Evolutionary conservation across 164 flowering plant species (phyloP).

Genomic region (Echeveria elegans): DNA sequence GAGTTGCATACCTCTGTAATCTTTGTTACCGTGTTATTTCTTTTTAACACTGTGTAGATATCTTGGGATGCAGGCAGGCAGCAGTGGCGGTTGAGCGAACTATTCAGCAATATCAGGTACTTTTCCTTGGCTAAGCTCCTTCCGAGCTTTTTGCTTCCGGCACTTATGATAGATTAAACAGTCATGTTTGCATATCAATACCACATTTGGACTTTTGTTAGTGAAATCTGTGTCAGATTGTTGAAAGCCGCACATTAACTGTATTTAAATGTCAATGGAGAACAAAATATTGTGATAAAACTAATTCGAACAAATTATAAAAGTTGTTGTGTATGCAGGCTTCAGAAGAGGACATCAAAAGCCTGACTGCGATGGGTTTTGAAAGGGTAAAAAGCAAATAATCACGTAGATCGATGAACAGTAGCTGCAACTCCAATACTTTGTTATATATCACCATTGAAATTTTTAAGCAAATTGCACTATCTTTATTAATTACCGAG

Average conservation of each 20-base stretch:
- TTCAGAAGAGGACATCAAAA: conserved; percentile 54
- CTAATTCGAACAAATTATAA: conserved; percentile 6
- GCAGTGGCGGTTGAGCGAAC: conserved; percentile 19
- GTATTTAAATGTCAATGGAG: background rate
- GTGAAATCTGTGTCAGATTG: background rate
- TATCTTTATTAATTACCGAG: too few species aligned
- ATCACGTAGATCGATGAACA: background rate
- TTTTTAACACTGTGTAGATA: background rate
- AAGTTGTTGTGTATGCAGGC: conserved; percentile 24
- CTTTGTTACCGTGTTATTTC: background rate
- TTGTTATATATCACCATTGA: background rate
- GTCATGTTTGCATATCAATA: background rate
- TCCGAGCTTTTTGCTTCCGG: background rate
- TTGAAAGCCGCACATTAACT: background rate
- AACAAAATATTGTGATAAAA: too few species aligned
- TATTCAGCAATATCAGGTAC: conserved; percentile 37
- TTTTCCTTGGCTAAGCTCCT: background rate
- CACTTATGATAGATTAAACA: background rate
- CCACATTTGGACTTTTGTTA: background rate
- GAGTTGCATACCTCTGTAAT: background rate
- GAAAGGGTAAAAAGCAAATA: conserved; percentile 50
- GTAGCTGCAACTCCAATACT: background rate
- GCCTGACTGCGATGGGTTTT: conserved; percentile 92
- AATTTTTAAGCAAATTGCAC: too few species aligned
- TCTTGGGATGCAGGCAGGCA: background rate